Base-by-base conservation (phyloP, 352 stramenopile species). In the Phytophthora chlamydospora region DNA sequence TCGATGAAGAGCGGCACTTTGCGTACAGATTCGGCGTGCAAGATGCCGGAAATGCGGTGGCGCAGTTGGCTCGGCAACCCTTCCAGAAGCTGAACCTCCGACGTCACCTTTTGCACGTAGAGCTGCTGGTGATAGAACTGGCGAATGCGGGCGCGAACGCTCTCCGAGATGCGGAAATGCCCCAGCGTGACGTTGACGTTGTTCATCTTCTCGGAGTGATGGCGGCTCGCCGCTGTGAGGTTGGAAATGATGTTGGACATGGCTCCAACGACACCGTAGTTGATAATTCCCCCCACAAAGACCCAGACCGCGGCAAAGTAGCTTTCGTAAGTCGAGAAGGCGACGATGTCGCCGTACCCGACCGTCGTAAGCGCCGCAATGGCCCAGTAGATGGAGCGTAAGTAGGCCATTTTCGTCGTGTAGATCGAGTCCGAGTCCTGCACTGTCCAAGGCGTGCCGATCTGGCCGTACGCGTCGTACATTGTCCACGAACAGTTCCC, bases 211-310 rank as follows among this genome's bases (percentile, higher is more conserved):
- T 93, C 83, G 29, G 82, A 74, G 35, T 87, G 75, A 27, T 90
- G 75, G 8, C 70, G 82, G 40, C 78, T 81, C 14, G 65, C 61
- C 0, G 82, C 82, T 2, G 79, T 89, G 6, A 90, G 58, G 50
- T 90, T 88, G 0, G 85, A 86, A 13, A 91, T 91, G 55, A 90
- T 81, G 50, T 80, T 90, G 2, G 85, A 93, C 76, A 93, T 91
- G 12, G 79, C 80, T 0, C 81, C 80, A 10, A 91, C 78, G 16
- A 91, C 83, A 12, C 79, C 80, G 49, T 89, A 93, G 62, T 91
- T 91, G 58, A 93, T 93, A 27, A 91, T 76, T 0, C 70, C 80
- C 1, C 80, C 82, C 1, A 89, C 34, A 38, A 89, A 91, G 6
- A 83, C 68, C 85, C 85, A 93, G 2, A 80, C 21, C 8, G 77